Evolutionary conservation across 352 stramenopile genomes (phyloP).

Genomic region (Halophytophthora polymorphica): DNA sequence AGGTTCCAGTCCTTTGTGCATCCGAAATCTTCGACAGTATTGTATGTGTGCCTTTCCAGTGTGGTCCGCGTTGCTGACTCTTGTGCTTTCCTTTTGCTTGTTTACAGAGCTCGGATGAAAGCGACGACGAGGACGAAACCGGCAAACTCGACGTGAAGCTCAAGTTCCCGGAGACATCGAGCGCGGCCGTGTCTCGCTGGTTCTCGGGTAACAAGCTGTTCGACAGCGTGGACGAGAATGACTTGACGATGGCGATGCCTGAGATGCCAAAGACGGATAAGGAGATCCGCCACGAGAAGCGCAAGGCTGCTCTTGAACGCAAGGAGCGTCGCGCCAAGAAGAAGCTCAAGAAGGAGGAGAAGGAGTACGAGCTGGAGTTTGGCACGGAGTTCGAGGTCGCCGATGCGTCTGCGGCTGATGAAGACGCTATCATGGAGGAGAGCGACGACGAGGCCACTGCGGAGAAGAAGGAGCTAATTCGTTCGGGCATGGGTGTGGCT

Average conservation of each 20-base stretch:
- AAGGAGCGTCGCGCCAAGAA: conserved; percentile 83
- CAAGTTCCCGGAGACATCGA: conserved; percentile 79
- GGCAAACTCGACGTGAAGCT: conserved; percentile 67
- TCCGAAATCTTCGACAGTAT: conserved; percentile 46
- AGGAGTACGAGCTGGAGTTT: conserved; percentile 82
- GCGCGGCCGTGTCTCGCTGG: conserved; percentile 72
- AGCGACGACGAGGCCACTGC: conserved; percentile 54
- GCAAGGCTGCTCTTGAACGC: conserved; percentile 91
- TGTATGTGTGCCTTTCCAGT: conserved; percentile 5
- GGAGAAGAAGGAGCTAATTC: conserved; percentile 82
- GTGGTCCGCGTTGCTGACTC: neutral
- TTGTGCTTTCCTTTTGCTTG: conserved; percentile 7
- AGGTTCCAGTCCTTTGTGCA: conserved; percentile 68
- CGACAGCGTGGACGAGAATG: conserved; percentile 63
- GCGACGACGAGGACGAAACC: conserved; percentile 46
- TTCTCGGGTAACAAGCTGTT: conserved; percentile 86
- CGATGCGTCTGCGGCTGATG: conserved; percentile 35
- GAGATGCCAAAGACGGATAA: conserved; percentile 99
- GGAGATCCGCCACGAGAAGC: conserved; percentile 96
- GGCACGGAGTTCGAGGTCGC: conserved; percentile 68
- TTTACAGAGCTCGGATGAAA: conserved; percentile 81
- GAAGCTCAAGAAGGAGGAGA: conserved; percentile 81
- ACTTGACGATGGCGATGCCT: conserved; percentile 31
- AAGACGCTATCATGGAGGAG: conserved; percentile 42
- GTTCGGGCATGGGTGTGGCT: conserved; percentile 78